phyloP scores from a whole-genome alignment of 495 filamentous ascomycete species.

The Chaetomium cochliodes region DNA sequence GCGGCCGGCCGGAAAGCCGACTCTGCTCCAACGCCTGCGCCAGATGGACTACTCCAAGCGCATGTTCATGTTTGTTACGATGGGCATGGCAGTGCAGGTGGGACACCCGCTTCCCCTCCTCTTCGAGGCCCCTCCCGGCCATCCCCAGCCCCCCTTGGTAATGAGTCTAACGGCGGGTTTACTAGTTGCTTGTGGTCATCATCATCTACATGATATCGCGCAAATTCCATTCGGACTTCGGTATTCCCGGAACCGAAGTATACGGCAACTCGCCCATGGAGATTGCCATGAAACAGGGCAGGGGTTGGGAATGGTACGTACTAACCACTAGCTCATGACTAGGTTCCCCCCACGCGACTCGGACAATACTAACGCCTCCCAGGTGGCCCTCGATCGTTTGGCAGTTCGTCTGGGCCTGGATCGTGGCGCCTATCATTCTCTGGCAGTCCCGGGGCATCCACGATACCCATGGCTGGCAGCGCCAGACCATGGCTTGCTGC shows the following conservation, averaged over 20 bases:
- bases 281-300: constrained; percentile 42
- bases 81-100: constrained; percentile 57
- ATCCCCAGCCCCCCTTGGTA: not conserved
- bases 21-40: constrained; percentile 19
- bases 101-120: not conserved
- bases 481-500: constrained; percentile 61
- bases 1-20: constrained; percentile 14
- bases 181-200: constrained; percentile 57
- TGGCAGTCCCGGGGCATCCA: constrained; percentile 50
- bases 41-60: constrained; percentile 47
- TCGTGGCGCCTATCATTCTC: constrained; percentile 47
- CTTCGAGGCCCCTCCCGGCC: not conserved
- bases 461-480: constrained; percentile 67
- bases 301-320: constrained; percentile 62
- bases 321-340: too few relatives aligned
- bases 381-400: constrained; percentile 64
- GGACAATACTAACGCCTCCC: not conserved
- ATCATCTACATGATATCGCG: constrained; percentile 64
- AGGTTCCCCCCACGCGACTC: not conserved
- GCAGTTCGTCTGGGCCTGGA: constrained; percentile 64
- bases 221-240: constrained; percentile 57
- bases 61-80: constrained; percentile 48
- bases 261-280: constrained; percentile 49
- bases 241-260: constrained; percentile 44
- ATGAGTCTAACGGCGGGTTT: constrained; percentile 10